Evolutionary conservation across 139 green algal species (phyloP).

Genomic region (Yamagishiella unicocca): DNA sequence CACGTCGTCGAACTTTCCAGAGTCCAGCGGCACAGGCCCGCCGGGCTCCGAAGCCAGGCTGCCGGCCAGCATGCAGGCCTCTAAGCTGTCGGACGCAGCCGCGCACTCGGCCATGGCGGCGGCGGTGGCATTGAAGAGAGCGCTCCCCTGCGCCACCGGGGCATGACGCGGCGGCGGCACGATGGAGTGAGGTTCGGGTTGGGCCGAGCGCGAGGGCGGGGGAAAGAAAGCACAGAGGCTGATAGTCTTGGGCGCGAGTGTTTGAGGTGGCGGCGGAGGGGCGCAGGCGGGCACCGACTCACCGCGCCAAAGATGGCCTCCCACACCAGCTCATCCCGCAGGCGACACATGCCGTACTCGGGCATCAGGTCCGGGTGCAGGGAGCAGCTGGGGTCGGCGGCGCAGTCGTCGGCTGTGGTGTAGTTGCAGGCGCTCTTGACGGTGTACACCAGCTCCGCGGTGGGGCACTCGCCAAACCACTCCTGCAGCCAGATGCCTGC

Average conservation of each 20-base stretch:
- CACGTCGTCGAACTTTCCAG: neutral
- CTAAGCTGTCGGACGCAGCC: neutral
- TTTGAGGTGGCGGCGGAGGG: neutral
- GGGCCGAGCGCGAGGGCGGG: neutral
- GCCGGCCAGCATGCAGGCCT: constrained; percentile 16
- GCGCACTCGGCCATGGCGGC: constrained; percentile 29
- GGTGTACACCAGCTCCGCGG: constrained; percentile 39
- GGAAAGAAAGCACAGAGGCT: neutral
- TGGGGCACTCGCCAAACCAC: constrained; percentile 28
- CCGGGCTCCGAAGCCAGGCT: constrained; percentile 24
- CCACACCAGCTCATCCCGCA: constrained; percentile 37
- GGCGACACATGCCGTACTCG: constrained; percentile 35
- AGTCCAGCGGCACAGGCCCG: neutral
- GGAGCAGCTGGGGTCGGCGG: neutral
- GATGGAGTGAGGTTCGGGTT: too few species aligned
- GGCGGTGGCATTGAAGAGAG: constrained; percentile 28
- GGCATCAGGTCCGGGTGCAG: neutral
- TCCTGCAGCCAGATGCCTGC: constrained; percentile 14
- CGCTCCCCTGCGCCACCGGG: constrained; percentile 22
- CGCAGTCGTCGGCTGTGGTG: neutral
- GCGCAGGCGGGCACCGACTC: neutral
- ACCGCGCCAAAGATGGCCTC: constrained; percentile 32
- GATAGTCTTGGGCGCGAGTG: neutral
- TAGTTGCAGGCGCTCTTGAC: constrained; percentile 39
- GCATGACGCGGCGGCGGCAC: too few species aligned